Conservation (phyloP, 2,329 filamentous ascomycete genomes). For the Emergomyces pasteurianus region DNA sequence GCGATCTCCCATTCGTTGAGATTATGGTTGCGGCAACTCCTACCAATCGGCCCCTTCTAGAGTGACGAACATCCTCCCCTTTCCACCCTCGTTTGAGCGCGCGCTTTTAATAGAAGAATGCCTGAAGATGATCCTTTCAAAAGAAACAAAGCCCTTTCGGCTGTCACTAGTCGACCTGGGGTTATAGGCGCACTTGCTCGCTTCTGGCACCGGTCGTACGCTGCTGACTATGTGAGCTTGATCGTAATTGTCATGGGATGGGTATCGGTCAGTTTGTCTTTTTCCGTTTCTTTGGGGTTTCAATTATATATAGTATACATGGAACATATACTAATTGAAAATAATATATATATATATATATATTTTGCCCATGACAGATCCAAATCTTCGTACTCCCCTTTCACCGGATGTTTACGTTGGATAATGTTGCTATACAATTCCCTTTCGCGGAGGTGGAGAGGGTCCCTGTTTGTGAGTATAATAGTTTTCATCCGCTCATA, state of each 20-base stretch:
- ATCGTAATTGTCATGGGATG: slow-evolving; percentile 56
- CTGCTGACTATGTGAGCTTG: slow-evolving; percentile 77
- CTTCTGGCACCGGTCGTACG: slow-evolving; percentile 61
- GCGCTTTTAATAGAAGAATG: neutral
- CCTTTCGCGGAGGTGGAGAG: slow-evolving; percentile 76
- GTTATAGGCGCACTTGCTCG: slow-evolving; percentile 37
- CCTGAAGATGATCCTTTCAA: neutral
- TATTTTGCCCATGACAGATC: slow-evolving; percentile 44
- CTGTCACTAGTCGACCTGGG: slow-evolving; percentile 21
- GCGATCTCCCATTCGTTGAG: neutral
- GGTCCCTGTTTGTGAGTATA: slow-evolving; percentile 58
- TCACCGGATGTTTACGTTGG: slow-evolving; percentile 85
- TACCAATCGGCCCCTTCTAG: neutral
- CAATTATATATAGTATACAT: neutral
- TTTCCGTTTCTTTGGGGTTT: neutral
- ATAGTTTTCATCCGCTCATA: neutral
- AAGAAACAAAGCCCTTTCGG: neutral
- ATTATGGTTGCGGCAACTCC: neutral
- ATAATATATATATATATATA: too few relatives aligned
- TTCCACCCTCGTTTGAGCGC: neutral
- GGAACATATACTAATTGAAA: neutral
- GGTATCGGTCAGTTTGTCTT: slow-evolving; percentile 16
- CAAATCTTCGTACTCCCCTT: slow-evolving; percentile 68
- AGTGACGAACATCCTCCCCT: neutral
- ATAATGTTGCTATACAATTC: slow-evolving; percentile 72